Base-by-base conservation (phyloP, 1,139 yeast species). In the Casaregolazyma suthepensis region DNA sequence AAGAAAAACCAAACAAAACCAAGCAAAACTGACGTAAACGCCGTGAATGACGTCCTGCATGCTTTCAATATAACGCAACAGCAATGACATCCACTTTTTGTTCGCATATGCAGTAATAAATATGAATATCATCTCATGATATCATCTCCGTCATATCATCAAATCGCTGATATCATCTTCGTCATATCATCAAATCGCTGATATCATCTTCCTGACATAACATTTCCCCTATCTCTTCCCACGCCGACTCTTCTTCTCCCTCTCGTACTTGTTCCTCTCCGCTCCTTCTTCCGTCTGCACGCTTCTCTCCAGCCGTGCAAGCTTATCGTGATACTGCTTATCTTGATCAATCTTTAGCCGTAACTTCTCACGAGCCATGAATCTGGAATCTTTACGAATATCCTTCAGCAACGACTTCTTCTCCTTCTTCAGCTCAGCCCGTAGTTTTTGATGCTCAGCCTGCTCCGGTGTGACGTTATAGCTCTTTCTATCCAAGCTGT, bases 271-370 rank as follows among this genome's bases (percentile, higher is more conserved):
- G 67, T 93, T 91, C 77, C 87, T 86, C 66, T 89, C 97, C 5
- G 94, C 87, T 63, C 98, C 98, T 75, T 91, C 98, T 62, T 85
- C 87, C 1, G 96, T 88, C 59, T 87, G 86, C 65, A 91, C 87
- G 53, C 91, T 81, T 63, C 91, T 87, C 67, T 87, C 84, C 69
- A 94, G 84, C 59, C 79, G 80, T 48, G 95, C 87, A 89, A 93
- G 87, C 76, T 89, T 91, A 63, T 82, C 79, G 69, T 93, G 98
- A 69, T 94, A 94, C 19, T 81, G 90, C 51, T 80, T 81, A 65
- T 88, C 84, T 67, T 81, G 81, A 56, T 76, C 75, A 70, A 87
- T 86, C 79, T 88, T 87, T 65, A 85, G 91, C 52, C 76, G 75
- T 65, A 91, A 84, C 69, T 83, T 86, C 70, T 91, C 91, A 63